A percentile compares a stretch with the other conserved stretches of the same genome.
Evolutionary conservation across 805 yeast species (phyloP).

Genomic region (Millerozyma miso): DNA sequence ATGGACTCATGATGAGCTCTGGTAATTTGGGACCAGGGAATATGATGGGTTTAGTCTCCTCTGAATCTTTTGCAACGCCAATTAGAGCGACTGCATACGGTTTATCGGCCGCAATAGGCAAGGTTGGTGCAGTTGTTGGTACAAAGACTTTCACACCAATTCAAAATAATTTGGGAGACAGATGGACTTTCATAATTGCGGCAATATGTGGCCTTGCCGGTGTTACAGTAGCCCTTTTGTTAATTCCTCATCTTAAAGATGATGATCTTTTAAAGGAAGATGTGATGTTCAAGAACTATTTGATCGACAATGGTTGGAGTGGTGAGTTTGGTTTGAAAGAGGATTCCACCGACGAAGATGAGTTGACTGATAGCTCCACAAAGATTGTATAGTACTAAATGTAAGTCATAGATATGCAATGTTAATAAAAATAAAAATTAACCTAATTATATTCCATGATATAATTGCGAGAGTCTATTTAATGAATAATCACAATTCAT

Average conservation of each 20-base stretch:
- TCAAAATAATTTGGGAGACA: slow-evolving; percentile 56
- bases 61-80: slow-evolving; percentile 72
- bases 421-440: no score
- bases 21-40: slow-evolving; percentile 82
- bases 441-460: no score
- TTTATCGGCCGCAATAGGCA: slow-evolving; percentile 73
- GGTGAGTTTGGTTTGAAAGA: slow-evolving; percentile 40
- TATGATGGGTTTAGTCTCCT: slow-evolving; percentile 59
- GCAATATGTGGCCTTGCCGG: slow-evolving; percentile 70
- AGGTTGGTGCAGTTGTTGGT: slow-evolving; percentile 83
- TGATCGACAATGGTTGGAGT: slow-evolving; percentile 57
- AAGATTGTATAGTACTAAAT: no score
- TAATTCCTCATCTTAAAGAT: slow-evolving; percentile 64
- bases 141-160: slow-evolving; percentile 70
- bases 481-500: no score
- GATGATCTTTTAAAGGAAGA: slow-evolving; percentile 69
- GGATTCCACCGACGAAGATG: slow-evolving; percentile 15
- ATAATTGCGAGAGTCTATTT: no score
- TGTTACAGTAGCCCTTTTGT: slow-evolving; percentile 52
- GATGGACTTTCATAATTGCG: slow-evolving; percentile 77
- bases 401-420: no score
- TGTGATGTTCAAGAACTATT: slow-evolving; percentile 54
- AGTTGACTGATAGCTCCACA: no score
- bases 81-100: slow-evolving; percentile 76
- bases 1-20: slow-evolving; percentile 64